Evolutionary conservation across 768 basidiomycete genomes (phyloP), one percentile per base, ranked within the genome.

Genomic region (Boletus rubroflammeus): DNA sequence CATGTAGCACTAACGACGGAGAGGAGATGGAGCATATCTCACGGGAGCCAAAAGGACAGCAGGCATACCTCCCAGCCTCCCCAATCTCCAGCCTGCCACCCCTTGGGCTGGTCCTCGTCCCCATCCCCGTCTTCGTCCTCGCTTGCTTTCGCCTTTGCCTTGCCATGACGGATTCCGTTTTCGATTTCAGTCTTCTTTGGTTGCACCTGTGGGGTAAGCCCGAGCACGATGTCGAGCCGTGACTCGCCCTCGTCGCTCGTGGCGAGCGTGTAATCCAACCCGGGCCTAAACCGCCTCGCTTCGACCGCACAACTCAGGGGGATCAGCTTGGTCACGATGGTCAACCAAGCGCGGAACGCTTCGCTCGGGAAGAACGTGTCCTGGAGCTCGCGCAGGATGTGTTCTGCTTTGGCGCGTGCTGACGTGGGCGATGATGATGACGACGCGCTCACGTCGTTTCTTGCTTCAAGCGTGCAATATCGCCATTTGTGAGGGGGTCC

Each of bases 401-500:
- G 9, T 29, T 69, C 63, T 2, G 64, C 66, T 26, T 51, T 56
- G 0, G 43, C 44, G 21, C 64, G 64, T 19, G 61, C 57, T 3
- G 55, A 38, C 14, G 31, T 8, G 8, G 46, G 7, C 1, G 55
- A 21, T 5, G 56, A 21, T 5, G 56, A 47, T 0, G 61, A 28
- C 3, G 42, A 42, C 2, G 40, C 40, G 21, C 8, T 31, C 15
- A 35, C 3, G 4, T 53, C 48, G 19, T 38, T 14, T 11, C 46
- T 19, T 9, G 46, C 54, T 17, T 54, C 42, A 26, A 95, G 84
- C 3, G 80, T 78, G 69, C 90, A 88, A 76, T 94, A 98, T 32
- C 96, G 90, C 81, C 91, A 92, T 69, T 95, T 93, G 70, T 95
- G 93, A 28, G 96, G 93, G 1, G 96, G 96, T 2, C 95, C 93